Base-by-base conservation (phyloP, 2,329 filamentous ascomycete genomes). In the Aureobasidium sp. region DNA sequence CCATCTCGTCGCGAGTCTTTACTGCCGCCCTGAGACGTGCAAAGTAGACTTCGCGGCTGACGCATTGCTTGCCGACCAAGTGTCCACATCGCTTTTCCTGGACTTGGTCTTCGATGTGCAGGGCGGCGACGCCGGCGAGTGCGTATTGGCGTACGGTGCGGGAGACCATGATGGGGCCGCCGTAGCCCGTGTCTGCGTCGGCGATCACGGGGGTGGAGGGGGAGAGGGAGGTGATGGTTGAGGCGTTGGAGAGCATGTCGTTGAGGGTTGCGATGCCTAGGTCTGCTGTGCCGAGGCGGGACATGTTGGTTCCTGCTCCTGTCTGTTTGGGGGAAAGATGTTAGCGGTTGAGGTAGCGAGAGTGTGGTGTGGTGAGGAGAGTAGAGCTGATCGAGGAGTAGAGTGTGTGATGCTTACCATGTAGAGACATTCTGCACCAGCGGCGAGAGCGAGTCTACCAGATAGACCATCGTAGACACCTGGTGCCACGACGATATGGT, bases 401-500 rank as follows among this genome's bases (percentile, higher is more conserved):
- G 25, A 29, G 45, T 11, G 27, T 3, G 37, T 31, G 12, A 63
- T 76, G 48, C 47, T 6, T 73, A 86, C 85, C 86, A 89, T 88
- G 75, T 89, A 89, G 42, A 88, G 70, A 62, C 78, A 81, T 51
- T 87, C 81, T 63, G 87, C 87, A 5, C 85, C 85, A n/a, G 83
- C 77, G 45, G 79, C 75, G 25, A 87, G 76, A 1, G 85, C 85
- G 62, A 89, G 81, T 0, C 86, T 78, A 0, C 86, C 85, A 2
- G 84, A 84, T 61, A 87, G 80, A 14, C 86, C 86, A 76, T 89
- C 86, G 68, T 87, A 87, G 2, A 89, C 85, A 36, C 86, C 86
- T 0, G 85, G 86, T 57, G 82, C 84, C 2, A 87, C 78, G 42
- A 88, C 66, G 77, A 81, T 71, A 2, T 71, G 67, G 29, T 63